phyloP scores from a whole-genome alignment of 805 yeast species.

The Wickerhamomyces alni region DNA sequence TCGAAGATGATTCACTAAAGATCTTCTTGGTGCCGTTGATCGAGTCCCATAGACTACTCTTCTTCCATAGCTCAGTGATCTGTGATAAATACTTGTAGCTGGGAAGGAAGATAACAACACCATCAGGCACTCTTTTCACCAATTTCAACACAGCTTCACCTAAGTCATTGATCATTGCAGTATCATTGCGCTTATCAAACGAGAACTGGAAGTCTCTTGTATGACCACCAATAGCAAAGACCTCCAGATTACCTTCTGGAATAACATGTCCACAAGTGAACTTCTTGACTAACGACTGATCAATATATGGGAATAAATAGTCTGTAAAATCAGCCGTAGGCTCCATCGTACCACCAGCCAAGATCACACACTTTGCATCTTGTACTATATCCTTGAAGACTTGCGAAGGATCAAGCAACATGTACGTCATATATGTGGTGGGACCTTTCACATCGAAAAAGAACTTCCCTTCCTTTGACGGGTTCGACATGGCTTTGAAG shows the following conservation, averaged over 20 bases:
- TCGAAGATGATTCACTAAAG: conserved; percentile 54
- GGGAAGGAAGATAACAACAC: conserved; percentile 79
- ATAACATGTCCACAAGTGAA: conserved; percentile 84
- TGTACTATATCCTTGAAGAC: conserved; percentile 61
- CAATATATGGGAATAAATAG: conserved; percentile 58
- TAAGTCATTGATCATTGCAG: conserved; percentile 38
- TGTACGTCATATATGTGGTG: conserved; percentile 45
- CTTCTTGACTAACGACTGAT: conserved; percentile 33
- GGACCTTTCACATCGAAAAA: conserved; percentile 47
- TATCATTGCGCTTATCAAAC: conserved; percentile 52
- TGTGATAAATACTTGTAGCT: conserved; percentile 67
- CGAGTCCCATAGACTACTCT: conserved; percentile 23
- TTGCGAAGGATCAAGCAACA: conserved; percentile 74
- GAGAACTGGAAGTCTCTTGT: conserved; percentile 52
- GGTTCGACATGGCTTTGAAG: conserved; percentile 59
- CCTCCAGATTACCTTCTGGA: conserved; percentile 61
- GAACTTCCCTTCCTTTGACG: conserved; percentile 72
- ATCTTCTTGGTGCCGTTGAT: conserved; percentile 38
- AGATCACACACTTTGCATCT: conserved; percentile 59
- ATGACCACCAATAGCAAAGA: conserved; percentile 40
- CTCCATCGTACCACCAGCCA: conserved; percentile 96
- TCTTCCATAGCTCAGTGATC: conserved; percentile 50
- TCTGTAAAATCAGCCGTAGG: conserved; percentile 69
- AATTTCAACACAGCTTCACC: conserved; percentile 45
- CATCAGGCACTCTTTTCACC: conserved; percentile 50